Evolutionary conservation across 2,329 filamentous ascomycete genomes (phyloP).

Genomic region (Xylaria hypoxylon): DNA sequence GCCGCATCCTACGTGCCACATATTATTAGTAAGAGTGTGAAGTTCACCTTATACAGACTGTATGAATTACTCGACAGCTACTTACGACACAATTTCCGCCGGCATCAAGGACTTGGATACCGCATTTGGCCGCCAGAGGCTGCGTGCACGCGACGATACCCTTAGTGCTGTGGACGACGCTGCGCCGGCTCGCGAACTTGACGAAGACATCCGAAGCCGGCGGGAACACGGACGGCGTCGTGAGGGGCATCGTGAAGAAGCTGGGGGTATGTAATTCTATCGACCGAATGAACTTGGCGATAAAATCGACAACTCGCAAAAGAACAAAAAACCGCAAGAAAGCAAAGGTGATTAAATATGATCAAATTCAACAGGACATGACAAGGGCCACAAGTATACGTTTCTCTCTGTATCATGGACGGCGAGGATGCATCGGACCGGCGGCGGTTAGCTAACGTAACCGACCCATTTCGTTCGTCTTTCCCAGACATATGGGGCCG

Average conservation of each 20-base stretch:
- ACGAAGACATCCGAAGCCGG: constrained; percentile 63
- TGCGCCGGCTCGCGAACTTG: constrained; percentile 82
- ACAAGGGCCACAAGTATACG: too few relatives aligned
- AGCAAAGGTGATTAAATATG: background rate
- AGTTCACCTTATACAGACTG: background rate
- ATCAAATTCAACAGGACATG: too few relatives aligned
- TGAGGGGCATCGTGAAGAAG: constrained; percentile 58
- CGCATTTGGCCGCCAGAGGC: constrained; percentile 88
- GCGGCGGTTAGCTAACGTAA: background rate
- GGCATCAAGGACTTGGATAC: constrained; percentile 82
- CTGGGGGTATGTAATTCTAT: background rate
- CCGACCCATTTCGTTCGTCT: background rate
- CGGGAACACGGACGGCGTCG: constrained; percentile 61
- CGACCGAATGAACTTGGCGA: background rate
- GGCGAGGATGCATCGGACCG: constrained; percentile 13
- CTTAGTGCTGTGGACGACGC: constrained; percentile 91
- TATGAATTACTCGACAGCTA: constrained; percentile 40
- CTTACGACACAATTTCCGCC: constrained; percentile 94
- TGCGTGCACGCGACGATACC: constrained; percentile 93
- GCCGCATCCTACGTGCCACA: constrained; percentile 81
- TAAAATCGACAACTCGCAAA: background rate
- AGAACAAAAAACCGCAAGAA: background rate
- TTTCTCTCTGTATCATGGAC: background rate
- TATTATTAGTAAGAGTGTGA: background rate
- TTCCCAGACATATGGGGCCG: background rate